Percentiles rank a stretch among this genome's conserved stretches.
These are phyloP conservation scores for Septoria petroselini DNA, from an alignment of 2,329 filamentous ascomycete species.

Conservation along the genomic window DNA sequence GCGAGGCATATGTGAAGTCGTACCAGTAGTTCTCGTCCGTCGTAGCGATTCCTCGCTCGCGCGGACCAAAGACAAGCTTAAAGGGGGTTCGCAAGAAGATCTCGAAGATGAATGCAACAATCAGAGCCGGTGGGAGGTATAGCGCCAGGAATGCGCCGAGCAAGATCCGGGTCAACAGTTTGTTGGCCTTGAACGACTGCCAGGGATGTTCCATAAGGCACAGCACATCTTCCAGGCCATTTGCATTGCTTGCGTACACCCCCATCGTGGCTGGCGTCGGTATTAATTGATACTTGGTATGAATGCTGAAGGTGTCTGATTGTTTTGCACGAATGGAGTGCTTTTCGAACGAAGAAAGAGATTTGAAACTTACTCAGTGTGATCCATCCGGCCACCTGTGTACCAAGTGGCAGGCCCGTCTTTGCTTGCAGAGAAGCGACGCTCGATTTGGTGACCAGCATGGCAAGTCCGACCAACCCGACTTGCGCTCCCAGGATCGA, in stretches of 20 bases:
- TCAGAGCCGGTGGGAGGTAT: slow-evolving; percentile 16
- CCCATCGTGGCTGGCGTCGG: slow-evolving; percentile 11
- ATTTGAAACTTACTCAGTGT: slow-evolving; percentile 58
- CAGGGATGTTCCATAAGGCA: slow-evolving; percentile 21
- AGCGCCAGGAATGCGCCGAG: slow-evolving; percentile 20
- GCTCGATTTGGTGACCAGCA: slow-evolving; percentile 83
- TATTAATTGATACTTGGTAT: background rate
- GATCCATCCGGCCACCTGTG: slow-evolving; percentile 81
- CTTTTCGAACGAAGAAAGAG: background rate
- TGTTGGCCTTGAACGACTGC: slow-evolving; percentile 12
- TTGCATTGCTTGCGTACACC: slow-evolving; percentile 12
- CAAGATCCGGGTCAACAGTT: slow-evolving; percentile 9
- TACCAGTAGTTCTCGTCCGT: slow-evolving; percentile 15
- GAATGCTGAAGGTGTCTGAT: background rate
- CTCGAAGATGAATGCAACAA: slow-evolving; percentile 16
- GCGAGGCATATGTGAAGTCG: slow-evolving; percentile 14
- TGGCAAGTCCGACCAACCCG: slow-evolving; percentile 74
- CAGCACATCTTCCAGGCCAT: slow-evolving; percentile 19
- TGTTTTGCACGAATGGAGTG: background rate
- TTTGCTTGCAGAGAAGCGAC: slow-evolving; percentile 81
- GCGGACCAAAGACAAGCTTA: slow-evolving; percentile 8
- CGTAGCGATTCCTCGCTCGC: slow-evolving; percentile 6
- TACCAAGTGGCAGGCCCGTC: slow-evolving; percentile 78
- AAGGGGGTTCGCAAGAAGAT: slow-evolving; percentile 20
- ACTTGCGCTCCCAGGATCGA: slow-evolving; percentile 66